phyloP scores from a whole-genome alignment of 768 basidiomycete species.

The Pleurotus tuoliensis region DNA sequence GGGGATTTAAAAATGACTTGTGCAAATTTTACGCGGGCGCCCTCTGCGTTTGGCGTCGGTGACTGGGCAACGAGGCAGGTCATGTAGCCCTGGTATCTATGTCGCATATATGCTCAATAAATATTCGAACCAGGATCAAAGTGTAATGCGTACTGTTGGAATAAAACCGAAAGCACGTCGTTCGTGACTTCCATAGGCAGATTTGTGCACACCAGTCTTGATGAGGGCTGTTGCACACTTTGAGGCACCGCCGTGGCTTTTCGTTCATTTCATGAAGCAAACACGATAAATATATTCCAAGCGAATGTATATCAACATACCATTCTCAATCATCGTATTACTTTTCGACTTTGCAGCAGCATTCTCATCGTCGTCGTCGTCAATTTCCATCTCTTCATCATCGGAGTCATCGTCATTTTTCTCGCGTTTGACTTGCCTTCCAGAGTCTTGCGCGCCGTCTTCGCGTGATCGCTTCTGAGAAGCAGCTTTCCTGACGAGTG shows the following conservation, averaged over 20 bases:
- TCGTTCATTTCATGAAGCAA: constrained; percentile 23
- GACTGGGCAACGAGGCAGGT: constrained; percentile 66
- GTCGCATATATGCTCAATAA: neutral
- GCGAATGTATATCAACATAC: constrained; percentile 37
- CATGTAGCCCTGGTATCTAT: constrained; percentile 82
- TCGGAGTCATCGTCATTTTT: constrained; percentile 62
- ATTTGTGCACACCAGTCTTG: constrained; percentile 75
- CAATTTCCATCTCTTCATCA: constrained; percentile 92
- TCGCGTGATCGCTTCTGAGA: constrained; percentile 67
- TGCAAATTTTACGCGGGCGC: constrained; percentile 73
- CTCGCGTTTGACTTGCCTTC: constrained; percentile 62
- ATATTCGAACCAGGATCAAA: constrained; percentile 1
- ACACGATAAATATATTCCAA: constrained; percentile 18
- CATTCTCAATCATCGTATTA: constrained; percentile 20
- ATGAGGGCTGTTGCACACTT: constrained; percentile 50
- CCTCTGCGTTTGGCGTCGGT: constrained; percentile 61
- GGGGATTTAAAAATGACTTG: constrained; percentile 75
- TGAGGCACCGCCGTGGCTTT: constrained; percentile 42
- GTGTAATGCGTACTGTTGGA: constrained; percentile 71
- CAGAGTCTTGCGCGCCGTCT: constrained; percentile 52
- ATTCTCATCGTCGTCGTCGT: constrained; percentile 74
- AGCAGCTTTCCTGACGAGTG: constrained; percentile 28
- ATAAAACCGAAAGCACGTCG: constrained; percentile 80
- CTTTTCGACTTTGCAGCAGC: constrained; percentile 30
- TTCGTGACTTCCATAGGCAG: constrained; percentile 89